Evolutionary conservation across 83 land plant genomes (phyloP).

Genomic region (Picea mariana): DNA sequence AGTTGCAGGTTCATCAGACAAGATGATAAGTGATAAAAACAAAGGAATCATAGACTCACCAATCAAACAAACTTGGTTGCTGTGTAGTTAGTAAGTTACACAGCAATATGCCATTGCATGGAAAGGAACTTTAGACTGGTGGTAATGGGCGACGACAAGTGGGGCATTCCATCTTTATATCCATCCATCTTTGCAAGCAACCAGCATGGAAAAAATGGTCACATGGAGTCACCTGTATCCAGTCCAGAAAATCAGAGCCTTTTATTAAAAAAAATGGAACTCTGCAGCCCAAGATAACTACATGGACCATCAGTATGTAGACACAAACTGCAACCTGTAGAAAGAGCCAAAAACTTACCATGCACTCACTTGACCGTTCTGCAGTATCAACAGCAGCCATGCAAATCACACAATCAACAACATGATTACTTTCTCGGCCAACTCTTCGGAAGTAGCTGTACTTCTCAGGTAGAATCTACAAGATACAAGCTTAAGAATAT

Average conservation of each 20-base stretch:
- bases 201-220: conserved; percentile 95
- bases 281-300: neutral
- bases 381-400: conserved; percentile 82
- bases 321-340: neutral
- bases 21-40: no score
- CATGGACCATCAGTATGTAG: neutral
- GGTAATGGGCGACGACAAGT: conserved; percentile 95
- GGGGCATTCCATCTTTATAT: conserved; percentile 99
- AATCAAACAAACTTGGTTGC: no score
- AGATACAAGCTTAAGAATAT: no score
- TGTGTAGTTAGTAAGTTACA: no score
- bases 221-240: conserved; percentile 88
- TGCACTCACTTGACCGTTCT: conserved; percentile 69
- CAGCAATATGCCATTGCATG: no score
- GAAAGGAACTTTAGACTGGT: conserved; percentile 53
- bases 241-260: neutral
- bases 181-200: conserved; percentile 99
- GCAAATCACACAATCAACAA: conserved; percentile 94
- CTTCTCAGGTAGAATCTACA: conserved; percentile 94
- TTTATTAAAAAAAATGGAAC: neutral
- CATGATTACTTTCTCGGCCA: conserved; percentile 41
- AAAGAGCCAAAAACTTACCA: conserved; percentile 33
- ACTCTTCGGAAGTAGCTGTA: conserved; percentile 85
- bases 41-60: no score
- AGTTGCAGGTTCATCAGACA: no score